phyloP scores from a whole-genome alignment of 495 filamentous ascomycete genomes.

The Xylaria longipes region DNA sequence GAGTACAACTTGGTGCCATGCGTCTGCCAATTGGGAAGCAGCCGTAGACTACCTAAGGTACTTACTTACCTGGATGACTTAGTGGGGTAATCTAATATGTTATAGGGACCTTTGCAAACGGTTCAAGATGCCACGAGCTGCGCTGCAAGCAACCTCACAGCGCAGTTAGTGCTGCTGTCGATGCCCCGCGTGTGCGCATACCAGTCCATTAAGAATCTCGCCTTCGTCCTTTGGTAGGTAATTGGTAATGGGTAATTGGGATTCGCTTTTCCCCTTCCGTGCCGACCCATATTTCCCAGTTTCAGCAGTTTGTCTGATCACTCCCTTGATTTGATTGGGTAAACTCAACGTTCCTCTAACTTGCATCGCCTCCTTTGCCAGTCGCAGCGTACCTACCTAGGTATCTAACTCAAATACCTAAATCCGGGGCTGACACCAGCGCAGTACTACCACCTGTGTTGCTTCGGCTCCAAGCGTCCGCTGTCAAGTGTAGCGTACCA shows the following conservation, averaged over 20 bases:
- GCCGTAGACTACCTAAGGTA: not conserved
- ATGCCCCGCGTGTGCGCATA: no score
- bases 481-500: not conserved
- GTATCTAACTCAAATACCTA: conserved; percentile 1
- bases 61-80: not conserved
- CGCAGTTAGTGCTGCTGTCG: not conserved
- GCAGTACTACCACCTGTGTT: not conserved
- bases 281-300: not conserved
- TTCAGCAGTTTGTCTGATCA: no score
- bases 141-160: not conserved
- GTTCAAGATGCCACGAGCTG: not conserved
- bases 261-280: not conserved
- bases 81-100: not conserved
- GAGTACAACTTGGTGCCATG: not conserved
- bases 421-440: conserved; percentile 2
- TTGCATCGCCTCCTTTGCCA: not conserved
- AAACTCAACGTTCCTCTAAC: not conserved
- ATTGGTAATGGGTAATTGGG: not conserved
- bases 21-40: not conserved
- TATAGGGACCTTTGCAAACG: not conserved
- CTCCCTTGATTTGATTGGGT: conserved; percentile 6
- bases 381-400: no score
- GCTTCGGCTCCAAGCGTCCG: not conserved
- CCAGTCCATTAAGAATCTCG: not conserved
- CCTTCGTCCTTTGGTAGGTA: not conserved